Base-by-base conservation (phyloP, 371 early-diverging fungal genomes). In the Blakeslea trispora region DNA sequence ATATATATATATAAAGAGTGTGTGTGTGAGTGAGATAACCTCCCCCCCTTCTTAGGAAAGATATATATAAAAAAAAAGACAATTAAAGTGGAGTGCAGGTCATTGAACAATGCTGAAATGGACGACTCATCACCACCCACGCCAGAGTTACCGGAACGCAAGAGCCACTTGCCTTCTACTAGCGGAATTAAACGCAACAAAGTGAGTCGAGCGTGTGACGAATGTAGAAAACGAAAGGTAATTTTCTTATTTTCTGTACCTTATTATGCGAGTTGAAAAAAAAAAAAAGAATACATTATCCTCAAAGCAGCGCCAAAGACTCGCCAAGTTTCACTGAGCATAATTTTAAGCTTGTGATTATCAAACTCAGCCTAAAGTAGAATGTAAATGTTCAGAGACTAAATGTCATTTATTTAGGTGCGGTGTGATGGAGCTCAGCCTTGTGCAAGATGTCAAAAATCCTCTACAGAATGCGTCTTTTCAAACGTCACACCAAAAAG, bases 401-500 rank as follows among this genome's bases (percentile, higher is more conserved):
- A 45, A 42, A 37, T 6, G 13, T 46, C 52, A n/a, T 40, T 28
- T 44, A 24, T 40, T 14, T 50, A 79, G 79, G 74, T 79, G 14
- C 72, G 71, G 45, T 79, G 79, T 51, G 72, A 79, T 65, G 79
- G 79, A 28, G 75, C 66, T 31, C 72, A 72, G 35, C 79, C 79
- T 37, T 79, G 76, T 40, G 55, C 51, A 37, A 70, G 76, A 22
- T 79, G 79, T 56, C 69, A 65, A 56, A 68, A 67, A 46, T 61
- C 72, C 24, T 48, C 64, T 7, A 58, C 60, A 32, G 71, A 69
- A 37, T 79, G 79, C 54, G 61, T 66, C n/a, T 79, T 70, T 59
- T 76, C 62, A 40, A 79, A 66, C 18, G 66, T 66, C 11, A 52
- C 68, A 35, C 70, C 74, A 39, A 65, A 61, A 68, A 61, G 73